These are phyloP conservation scores for Colletotrichum zoysiae DNA, from an alignment of 2,329 filamentous ascomycete species.

Conservation along the genomic window DNA sequence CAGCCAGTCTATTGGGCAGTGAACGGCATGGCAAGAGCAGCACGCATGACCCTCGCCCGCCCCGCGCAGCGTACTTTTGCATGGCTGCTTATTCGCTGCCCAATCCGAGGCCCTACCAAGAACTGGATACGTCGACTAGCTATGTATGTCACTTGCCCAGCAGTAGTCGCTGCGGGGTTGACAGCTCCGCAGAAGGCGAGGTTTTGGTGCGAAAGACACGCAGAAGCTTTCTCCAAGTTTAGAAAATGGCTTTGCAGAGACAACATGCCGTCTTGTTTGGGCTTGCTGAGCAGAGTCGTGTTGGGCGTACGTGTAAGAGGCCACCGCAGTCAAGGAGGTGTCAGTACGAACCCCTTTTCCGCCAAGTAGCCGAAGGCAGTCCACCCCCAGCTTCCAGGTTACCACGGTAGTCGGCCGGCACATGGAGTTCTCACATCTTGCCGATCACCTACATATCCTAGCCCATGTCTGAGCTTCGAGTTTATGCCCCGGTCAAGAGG, in stretches of 20 bases:
- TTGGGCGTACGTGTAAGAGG: background rate
- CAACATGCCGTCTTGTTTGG: background rate
- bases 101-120: background rate
- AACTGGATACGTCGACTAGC: background rate
- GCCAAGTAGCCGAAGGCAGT: background rate
- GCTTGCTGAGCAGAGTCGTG: background rate
- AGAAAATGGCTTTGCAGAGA: background rate
- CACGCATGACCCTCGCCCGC: background rate
- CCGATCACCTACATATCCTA: background rate
- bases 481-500: background rate
- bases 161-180: background rate
- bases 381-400: no score
- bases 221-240: background rate
- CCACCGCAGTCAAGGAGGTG: background rate
- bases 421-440: background rate
- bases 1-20: background rate
- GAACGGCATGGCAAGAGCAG: background rate
- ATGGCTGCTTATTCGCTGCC: background rate
- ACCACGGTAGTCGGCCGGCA: background rate
- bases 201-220: background rate
- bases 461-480: background rate
- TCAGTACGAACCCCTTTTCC: background rate
- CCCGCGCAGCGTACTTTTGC: slow-evolving; percentile 4
- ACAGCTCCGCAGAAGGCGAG: background rate
- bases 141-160: background rate